Evolutionary conservation across 352 stramenopile species (phyloP), one percentile per base, ranked within the genome.

Genomic region (Pythium diclinum): DNA sequence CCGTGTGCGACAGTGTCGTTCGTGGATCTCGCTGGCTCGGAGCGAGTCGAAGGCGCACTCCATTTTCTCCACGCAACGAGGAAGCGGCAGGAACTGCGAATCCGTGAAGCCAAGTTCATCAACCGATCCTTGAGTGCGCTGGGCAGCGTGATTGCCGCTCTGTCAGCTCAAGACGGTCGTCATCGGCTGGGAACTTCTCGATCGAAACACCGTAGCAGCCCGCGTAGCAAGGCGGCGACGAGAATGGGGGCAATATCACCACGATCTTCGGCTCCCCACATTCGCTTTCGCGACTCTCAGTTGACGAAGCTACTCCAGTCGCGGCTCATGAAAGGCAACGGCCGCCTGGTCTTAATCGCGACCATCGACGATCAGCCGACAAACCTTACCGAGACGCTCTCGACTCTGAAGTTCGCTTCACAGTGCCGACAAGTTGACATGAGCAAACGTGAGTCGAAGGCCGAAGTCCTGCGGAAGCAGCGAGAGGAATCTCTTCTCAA

Each of bases 91-190:
- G 77, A 90, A 56, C 75, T 86, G 4, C 81, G 83, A 3, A 85
- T 92, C 44, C 78, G 81, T 23, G 83, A 92, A 65, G 81, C 83
- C 36, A 92, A 92, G 59, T 89, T 89, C 59, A 92, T 92, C 63
- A 92, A 90, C 56, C 75, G 76, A 9, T 92, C 83, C 6, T 65
- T 92, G 1, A 88, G 76, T 44, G 81, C 83, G 3, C 53, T 92
- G 16, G 83, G 83, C n/a, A 79, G 75, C 42, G 83, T 92, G 32
- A 89, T 92, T 34, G 69, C 76, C 6, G 74, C 79, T 11, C 69
- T 92, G 11, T 74, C 83, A 3, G 42, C 30, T 2, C 60, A 63
- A 13, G 56, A 73, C 19, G 32, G 44, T 30, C 32, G 53, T 30
- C 32, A 25, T 40, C 53, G 32, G 13, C 32, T 17, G 10, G n/a